Evolutionary conservation across 2,329 filamentous ascomycete species (phyloP).

Genomic region (Fusarium hostae): DNA sequence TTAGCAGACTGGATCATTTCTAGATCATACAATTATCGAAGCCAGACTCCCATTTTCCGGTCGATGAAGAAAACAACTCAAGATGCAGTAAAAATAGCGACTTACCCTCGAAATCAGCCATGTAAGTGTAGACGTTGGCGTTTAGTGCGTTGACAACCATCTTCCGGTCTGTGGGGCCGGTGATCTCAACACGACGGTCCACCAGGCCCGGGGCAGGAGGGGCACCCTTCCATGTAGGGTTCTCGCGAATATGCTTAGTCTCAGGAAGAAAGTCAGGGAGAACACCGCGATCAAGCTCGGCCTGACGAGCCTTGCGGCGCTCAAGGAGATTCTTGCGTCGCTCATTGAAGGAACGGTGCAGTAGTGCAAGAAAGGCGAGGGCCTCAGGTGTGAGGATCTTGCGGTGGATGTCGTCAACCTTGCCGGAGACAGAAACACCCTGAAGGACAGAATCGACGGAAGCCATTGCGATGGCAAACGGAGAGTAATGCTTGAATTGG

Average conservation of each 20-base stretch:
- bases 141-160: slow-evolving; percentile 99
- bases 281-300: slow-evolving; percentile 89
- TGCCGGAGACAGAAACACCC: slow-evolving; percentile 87
- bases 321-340: slow-evolving; percentile 90
- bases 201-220: slow-evolving; percentile 90
- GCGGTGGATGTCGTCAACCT: slow-evolving; percentile 79
- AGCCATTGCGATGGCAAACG: slow-evolving; percentile 62
- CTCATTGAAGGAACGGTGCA: slow-evolving; percentile 93
- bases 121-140: slow-evolving; percentile 97
- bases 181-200: slow-evolving; percentile 96
- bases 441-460: slow-evolving; percentile 81
- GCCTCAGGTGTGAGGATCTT: slow-evolving; percentile 94
- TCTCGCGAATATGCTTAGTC: slow-evolving; percentile 94
- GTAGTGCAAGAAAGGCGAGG: slow-evolving; percentile 88
- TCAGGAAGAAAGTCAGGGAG: slow-evolving; percentile 95
- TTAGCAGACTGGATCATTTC: slow-evolving; percentile 20
- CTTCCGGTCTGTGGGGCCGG: slow-evolving; percentile 95
- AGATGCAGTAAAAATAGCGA: slow-evolving; percentile 1
- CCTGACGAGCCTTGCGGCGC: slow-evolving; percentile 85
- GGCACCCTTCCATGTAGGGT: slow-evolving; percentile 92
- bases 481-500: not conserved
- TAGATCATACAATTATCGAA: not conserved
- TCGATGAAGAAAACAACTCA: not conserved
- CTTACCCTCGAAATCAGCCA: slow-evolving; percentile 98
- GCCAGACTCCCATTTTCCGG: not conserved